A percentile compares a stretch with the other conserved stretches of the same genome.
Evolutionary conservation across 1,139 yeast species (phyloP).

Genomic region (Diutina scorzettiae): DNA sequence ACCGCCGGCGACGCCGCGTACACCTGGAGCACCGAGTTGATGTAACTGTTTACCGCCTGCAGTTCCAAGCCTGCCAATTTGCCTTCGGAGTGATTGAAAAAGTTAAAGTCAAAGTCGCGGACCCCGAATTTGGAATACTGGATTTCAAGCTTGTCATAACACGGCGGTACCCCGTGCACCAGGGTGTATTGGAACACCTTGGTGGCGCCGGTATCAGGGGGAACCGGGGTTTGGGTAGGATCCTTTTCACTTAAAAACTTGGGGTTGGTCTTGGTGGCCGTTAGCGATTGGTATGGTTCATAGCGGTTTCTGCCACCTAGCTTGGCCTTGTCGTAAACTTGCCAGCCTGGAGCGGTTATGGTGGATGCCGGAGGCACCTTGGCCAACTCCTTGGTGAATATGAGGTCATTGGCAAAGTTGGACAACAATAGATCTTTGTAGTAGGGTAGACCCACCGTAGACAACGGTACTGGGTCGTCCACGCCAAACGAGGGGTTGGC

Average conservation of each 20-base stretch:
- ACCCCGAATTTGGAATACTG: conserved; percentile 87
- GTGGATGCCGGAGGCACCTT: conserved; percentile 26
- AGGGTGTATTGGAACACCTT: conserved; percentile 18
- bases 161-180: conserved; percentile 39
- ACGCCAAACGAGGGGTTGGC: conserved; percentile 17
- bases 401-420: conserved; percentile 58
- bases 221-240: conserved; percentile 10
- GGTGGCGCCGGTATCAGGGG: conserved; percentile 7
- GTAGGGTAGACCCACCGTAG: conserved; percentile 75
- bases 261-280: conserved; percentile 22
- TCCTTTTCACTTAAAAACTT: conserved; percentile 64
- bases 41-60: conserved; percentile 69
- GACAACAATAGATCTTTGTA: conserved; percentile 71
- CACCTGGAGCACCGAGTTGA: conserved; percentile 73
- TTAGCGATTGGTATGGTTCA: conserved; percentile 9
- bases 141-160: conserved; percentile 65
- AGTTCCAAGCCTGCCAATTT: conserved; percentile 64
- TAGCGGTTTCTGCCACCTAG: conserved; percentile 22
- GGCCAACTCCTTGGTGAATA: conserved; percentile 42
- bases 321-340: conserved; percentile 40
- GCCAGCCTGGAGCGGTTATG: conserved; percentile 20
- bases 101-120: conserved; percentile 83
- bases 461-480: conserved; percentile 44
- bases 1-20: conserved; percentile 67
- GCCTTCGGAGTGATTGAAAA: conserved; percentile 55